These are phyloP conservation scores for Aspergillus jensenii DNA, from an alignment of 2,329 filamentous ascomycete species.

Conservation along the genomic window DNA sequence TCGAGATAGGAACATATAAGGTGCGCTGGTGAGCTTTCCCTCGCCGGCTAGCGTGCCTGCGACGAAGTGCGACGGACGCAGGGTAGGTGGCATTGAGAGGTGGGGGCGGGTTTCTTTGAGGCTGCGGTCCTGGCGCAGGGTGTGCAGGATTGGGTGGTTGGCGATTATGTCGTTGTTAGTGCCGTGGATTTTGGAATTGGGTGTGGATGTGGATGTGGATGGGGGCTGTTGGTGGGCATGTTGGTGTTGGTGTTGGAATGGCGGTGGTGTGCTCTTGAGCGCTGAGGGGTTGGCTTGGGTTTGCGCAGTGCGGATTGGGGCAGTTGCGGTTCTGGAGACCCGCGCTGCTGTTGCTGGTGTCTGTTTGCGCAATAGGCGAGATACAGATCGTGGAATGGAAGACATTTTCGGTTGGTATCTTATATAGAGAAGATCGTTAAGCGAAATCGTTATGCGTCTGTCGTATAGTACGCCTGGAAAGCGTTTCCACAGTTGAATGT, in stretches of 20 bases:
- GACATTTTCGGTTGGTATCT: constrained; percentile 4
- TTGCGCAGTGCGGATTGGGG: constrained; percentile 4
- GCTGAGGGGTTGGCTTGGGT: constrained; percentile 6
- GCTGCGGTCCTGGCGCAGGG: constrained; percentile 63
- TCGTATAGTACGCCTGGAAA: neutral
- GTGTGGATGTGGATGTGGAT: neutral
- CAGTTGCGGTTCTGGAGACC: too few relatives aligned
- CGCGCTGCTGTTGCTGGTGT: neutral
- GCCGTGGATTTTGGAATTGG: neutral
- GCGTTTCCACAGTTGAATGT: neutral
- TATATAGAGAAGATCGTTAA: neutral
- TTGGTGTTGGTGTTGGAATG: constrained; percentile 43
- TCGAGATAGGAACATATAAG: constrained; percentile 49
- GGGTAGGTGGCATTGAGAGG: constrained; percentile 71
- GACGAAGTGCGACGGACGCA: constrained; percentile 73
- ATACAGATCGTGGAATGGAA: constrained; percentile 6
- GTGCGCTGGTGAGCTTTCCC: constrained; percentile 73
- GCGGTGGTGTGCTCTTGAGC: constrained; percentile 5
- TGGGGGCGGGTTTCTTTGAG: constrained; percentile 78
- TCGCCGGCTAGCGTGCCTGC: constrained; percentile 72
- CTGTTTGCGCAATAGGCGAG: constrained; percentile 6
- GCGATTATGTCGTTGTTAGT: neutral
- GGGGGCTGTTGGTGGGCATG: neutral
- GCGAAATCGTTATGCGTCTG: neutral
- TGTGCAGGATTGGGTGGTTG: constrained; percentile 64